Evolutionary conservation across 75 land plant species (phyloP).

Genomic region (Larix kaempferi): DNA sequence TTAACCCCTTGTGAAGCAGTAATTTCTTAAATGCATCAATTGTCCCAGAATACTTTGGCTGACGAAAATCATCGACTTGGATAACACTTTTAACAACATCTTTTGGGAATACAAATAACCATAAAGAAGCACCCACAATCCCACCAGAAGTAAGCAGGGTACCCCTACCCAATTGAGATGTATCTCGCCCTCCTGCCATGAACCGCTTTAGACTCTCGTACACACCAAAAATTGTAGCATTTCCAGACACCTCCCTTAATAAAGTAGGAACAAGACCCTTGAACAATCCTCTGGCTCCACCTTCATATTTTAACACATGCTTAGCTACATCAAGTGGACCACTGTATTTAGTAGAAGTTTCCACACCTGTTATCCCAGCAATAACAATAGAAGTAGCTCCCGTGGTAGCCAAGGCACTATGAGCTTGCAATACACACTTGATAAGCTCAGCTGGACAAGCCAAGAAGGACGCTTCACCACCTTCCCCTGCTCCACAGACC

Average conservation of each 20-base stretch:
- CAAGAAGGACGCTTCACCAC: conserved; percentile 33
- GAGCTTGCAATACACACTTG: conserved; percentile 46
- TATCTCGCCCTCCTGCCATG: conserved; percentile 38
- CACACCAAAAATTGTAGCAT: conserved; percentile 39
- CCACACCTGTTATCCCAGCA: neutral
- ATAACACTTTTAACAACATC: conserved; percentile 61
- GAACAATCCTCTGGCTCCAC: conserved; percentile 34
- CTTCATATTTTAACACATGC: conserved; percentile 36
- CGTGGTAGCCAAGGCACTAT: conserved; percentile 25
- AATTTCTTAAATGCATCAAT: conserved; percentile 41
- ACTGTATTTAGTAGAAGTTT: conserved; percentile 13
- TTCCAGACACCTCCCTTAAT: conserved; percentile 42
- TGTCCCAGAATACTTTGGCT: conserved; percentile 48
- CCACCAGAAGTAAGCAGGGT: conserved; percentile 39
- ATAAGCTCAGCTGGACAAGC: conserved; percentile 53
- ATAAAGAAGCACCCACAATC: conserved; percentile 35
- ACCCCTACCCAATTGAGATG: conserved; percentile 22
- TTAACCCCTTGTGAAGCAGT: conserved; percentile 26
- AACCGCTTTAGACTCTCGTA: conserved; percentile 34
- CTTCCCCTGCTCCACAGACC: conserved; percentile 40
- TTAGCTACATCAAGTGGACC: conserved; percentile 44
- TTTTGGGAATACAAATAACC: conserved; percentile 35
- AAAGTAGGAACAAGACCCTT: conserved; percentile 43
- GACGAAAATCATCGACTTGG: conserved; percentile 36
- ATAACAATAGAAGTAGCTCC: neutral